Evolutionary conservation across 1,284 basidiomycete genomes (phyloP), one percentile per base, ranked within the genome.

Genomic region (Puccinia novopanici): DNA sequence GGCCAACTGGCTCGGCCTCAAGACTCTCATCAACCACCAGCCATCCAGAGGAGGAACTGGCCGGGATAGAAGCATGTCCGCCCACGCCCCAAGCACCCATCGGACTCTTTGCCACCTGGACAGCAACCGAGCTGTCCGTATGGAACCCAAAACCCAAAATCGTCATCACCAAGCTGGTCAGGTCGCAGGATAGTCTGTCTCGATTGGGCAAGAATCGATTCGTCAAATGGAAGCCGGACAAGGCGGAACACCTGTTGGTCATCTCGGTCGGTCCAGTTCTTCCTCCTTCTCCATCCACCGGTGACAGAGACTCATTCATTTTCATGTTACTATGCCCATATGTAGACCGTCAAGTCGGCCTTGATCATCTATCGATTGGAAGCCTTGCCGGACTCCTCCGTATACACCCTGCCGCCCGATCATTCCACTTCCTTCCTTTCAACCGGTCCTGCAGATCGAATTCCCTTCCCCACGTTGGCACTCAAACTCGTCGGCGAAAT

Each of bases 1-100:
- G 78, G 78, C 71, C 78, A n/a, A 80, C 78, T 52, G 78, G 78
- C 22, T 57, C 78, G 22, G 78, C 78, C n/a, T 74, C 78, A 65
- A 67, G 59, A 50, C 57, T 80, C 27, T 65, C 42, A 45, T 54
- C 52, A 22, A 12, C 22, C 52, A 8, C 15, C 15, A 12, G 22
- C 52, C 22, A 2, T 17, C 52, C 15, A 8, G 52, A n/a, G 8
- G 15, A 54, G 52, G 67, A 70, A 45, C 27, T 70, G 12, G 27
- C 52, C 45, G 67, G 67, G 17, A 70, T 70, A 4, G 67, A 17
- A 19, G 10, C 67, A 5, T 70, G 67, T 42, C 30, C 67, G 27
- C 13, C 67, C 42, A 70, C 67, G 30, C 45, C 67, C 3, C 67
- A 70, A 30, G 42, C 67, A 34, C 67, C 67, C 27, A 70, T 70